Base-by-base conservation (phyloP, 768 basidiomycete species). In the Russula earlei region DNA sequence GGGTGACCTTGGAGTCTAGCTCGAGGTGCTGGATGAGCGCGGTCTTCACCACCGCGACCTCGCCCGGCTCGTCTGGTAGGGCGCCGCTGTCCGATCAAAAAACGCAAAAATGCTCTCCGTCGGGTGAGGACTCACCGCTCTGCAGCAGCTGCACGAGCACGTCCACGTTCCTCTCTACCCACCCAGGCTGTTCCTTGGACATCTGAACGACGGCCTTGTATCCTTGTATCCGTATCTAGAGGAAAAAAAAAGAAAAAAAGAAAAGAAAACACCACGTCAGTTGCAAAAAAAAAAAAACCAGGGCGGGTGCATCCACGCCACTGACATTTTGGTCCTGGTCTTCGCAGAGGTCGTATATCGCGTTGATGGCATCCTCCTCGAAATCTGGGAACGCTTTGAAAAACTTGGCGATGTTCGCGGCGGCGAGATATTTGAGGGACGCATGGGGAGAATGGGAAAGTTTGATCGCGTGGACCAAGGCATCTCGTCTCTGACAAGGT, bases 271-370 rank as follows among this genome's bases (percentile, higher is more conserved):
- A 33, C 34, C 1, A 24, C n/a, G 29, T 52, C 22, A 20, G 11
- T 9, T 7, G 34, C 55, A 9, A 55, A 40, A 42, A 27, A 15
- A 31, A 27, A 24, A 48, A 15, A 48, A 52, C 49, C 11, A 19
- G 25, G 25, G 37, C 11, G 56, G 41, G 61, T 29, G 17, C 25
- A 27, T 27, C n/a, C n/a, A 12, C 29, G n/a, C n/a, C 19, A 47
- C 45, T 7, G n/a, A 84, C 84, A 60, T 71, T 70, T 12, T 75
- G 62, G 37, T 77, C 75, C 46, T 77, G 77, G 70, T 87, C 85
- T 67, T 87, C 85, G 65, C 85, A 87, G 0, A 87, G 70, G 69
- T 87, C 85, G 63, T 87, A 87, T 12, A 87, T 76, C n/a, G 83
- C 82, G 62, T 87, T 83, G 64, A 87, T 85, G 6, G 83, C 83